Conservation (phyloP, 305 asterid species). For the Solanum hybrid region DNA sequence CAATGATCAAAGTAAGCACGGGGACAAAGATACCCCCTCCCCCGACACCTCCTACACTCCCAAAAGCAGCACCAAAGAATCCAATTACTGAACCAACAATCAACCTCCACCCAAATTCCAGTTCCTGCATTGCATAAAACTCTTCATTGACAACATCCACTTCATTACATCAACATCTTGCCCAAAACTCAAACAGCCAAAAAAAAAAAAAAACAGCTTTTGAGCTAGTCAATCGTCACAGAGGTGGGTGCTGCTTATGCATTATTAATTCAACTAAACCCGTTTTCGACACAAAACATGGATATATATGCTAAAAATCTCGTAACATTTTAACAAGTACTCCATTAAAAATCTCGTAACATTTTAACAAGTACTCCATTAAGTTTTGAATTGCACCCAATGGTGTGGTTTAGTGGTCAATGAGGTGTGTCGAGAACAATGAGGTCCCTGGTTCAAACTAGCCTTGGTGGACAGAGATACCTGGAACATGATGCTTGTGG, state of each 20-base stretch:
- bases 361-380: background rate
- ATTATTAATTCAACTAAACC: background rate
- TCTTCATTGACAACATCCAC: background rate
- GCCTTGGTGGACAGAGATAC: background rate
- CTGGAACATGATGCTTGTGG: background rate
- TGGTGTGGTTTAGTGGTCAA: background rate
- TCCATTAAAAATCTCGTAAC: background rate
- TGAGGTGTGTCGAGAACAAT: background rate
- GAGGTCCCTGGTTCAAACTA: background rate
- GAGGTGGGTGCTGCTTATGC: background rate
- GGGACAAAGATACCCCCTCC: slow-evolving; percentile 72
- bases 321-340: background rate
- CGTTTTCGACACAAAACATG: background rate
- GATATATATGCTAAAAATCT: background rate
- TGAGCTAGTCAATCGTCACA: background rate
- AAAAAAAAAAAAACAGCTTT: background rate
- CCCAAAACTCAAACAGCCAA: background rate
- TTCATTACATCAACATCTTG: background rate
- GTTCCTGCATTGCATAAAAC: slow-evolving; percentile 24
- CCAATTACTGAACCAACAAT: slow-evolving; percentile 45
- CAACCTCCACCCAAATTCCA: slow-evolving; percentile 53
- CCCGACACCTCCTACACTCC: slow-evolving; percentile 67
- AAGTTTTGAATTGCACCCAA: background rate
- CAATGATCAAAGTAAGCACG: slow-evolving; percentile 46
- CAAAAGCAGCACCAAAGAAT: slow-evolving; percentile 70